Percentiles rank a stretch among this genome's conserved stretches.
phyloP scores from a whole-genome alignment of 2,329 filamentous ascomycete genomes.

The Colletotrichum sp. region DNA sequence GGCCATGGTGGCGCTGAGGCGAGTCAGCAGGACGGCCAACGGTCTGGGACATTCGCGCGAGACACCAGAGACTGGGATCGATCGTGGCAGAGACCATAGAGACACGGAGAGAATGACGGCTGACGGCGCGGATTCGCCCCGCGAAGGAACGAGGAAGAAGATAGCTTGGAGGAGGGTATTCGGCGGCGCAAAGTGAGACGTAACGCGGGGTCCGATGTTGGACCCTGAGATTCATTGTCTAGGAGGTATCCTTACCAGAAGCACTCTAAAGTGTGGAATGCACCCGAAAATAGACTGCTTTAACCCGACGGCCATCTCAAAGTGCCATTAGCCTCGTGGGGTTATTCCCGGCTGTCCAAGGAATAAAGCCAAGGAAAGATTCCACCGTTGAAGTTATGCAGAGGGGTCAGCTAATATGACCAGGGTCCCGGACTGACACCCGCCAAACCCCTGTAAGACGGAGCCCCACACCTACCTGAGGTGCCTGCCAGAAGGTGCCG shows the following conservation, averaged over 20 bases:
- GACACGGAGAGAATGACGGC: not conserved
- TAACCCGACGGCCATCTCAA: not conserved
- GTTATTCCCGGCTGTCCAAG: not conserved
- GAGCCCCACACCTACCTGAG: slow-evolving; percentile 1
- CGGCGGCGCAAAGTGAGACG: slow-evolving; percentile 2
- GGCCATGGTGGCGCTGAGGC: not conserved
- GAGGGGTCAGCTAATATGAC: not conserved
- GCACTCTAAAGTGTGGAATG: not conserved
- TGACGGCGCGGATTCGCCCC: slow-evolving; percentile 12
- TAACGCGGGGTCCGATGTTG: not conserved
- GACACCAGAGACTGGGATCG: not conserved
- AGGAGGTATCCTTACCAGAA: not conserved
- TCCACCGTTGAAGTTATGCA: not conserved
- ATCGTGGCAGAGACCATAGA: not conserved
- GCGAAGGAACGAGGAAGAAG: not conserved
- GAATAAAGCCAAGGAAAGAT: not conserved
- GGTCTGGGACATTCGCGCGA: not conserved
- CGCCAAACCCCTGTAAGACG: not conserved
- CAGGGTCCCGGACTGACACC: not conserved
- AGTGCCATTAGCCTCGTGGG: not conserved
- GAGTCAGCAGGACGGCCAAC: not conserved
- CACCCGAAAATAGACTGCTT: not conserved
- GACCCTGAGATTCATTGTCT: not conserved
- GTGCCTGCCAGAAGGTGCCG: not conserved
- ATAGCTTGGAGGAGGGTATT: slow-evolving; percentile 13